Conservation (phyloP, 768 basidiomycete species). For the Thelephora aurantiotincta region DNA sequence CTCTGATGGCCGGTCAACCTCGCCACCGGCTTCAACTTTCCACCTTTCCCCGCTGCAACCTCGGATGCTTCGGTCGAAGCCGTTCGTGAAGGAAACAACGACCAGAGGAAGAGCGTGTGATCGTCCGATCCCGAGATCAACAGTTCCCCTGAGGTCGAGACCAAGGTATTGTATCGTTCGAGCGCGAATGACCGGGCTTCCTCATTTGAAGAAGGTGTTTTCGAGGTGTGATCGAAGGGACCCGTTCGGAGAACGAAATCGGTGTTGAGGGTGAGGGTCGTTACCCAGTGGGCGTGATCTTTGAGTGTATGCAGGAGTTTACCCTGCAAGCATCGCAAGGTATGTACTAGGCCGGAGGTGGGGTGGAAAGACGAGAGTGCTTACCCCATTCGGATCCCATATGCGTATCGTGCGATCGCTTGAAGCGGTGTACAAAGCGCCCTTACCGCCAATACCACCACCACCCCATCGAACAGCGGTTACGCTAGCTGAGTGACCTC, state of each 20-base stretch:
- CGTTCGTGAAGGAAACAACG: constrained; percentile 44
- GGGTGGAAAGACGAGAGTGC: constrained; percentile 7
- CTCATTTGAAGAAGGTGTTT: constrained; percentile 63
- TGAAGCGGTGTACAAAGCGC: constrained; percentile 87
- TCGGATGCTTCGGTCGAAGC: constrained; percentile 21
- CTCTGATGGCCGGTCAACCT: constrained; percentile 91
- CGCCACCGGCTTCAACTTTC: constrained; percentile 54
- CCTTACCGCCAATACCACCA: constrained; percentile 47
- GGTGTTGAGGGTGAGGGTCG: constrained; percentile 90
- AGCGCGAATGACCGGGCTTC: constrained; percentile 73
- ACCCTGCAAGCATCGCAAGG: constrained; percentile 33
- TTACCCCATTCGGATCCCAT: constrained; percentile 77
- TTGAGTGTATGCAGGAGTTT: constrained; percentile 72
- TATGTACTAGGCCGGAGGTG: too few relatives aligned
- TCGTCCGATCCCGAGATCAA: constrained; percentile 96
- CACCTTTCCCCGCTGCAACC: constrained; percentile 21
- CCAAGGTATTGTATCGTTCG: constrained; percentile 61
- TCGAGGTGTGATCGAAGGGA: constrained; percentile 82
- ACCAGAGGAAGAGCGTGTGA: constrained; percentile 96
- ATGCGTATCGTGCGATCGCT: constrained; percentile 90
- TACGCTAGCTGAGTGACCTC: constrained; percentile 89
- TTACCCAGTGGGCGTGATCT: constrained; percentile 99
- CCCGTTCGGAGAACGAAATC: constrained; percentile 93
- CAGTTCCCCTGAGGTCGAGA: constrained; percentile 55
- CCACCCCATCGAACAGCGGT: constrained; percentile 97